Base-by-base conservation (phyloP, 2,329 filamentous ascomycete genomes). In the Curvularia eragrostidis region DNA sequence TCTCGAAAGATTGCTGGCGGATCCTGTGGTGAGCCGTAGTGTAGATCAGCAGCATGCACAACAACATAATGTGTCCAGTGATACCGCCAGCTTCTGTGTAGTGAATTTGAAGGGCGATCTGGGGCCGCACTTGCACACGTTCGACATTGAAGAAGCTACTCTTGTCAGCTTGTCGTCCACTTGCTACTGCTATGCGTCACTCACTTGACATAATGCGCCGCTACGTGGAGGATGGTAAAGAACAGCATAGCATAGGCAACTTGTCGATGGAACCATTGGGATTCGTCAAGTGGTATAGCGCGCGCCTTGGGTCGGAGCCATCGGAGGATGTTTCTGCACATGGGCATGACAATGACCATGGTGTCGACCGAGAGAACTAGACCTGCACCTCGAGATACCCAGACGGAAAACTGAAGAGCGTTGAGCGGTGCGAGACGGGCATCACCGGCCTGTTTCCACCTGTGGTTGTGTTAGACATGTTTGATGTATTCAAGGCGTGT, bases 11-110 rank as follows among this genome's bases (percentile, higher is more conserved):
- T 75, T 99, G 95, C 75, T 98, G 94, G 53, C 95, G 90, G 65
- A 99, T 98, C 66, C 91, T 90, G 69, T 90, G 85, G 74, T 99
- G 95, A 2, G 95, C 90, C 0, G 93, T 97, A 1, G 95, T 99
- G 80, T 96, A 99, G 84, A 99, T 99, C 62, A 99, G 81, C 62
- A 99, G 81, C 95, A 99, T 99, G 84, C 93, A 98, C n/a, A 99
- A 83, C 24, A 98, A 85, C 95, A 99, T 99, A 62, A 97, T 85
- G 78, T 99, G 95, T 6, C 95, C 95, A 2, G 95, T 99, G 62
- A 98, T 90, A 60, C 95, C 95, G 70, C 92, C 93, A 48, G 93
- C 86, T 74, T 97, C 86, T 1, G 87, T 85, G 76, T 97, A 99
- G 78, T 98, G 95, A 63, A 98, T 97, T 72, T 98, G 84, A 6